Base-by-base conservation (phyloP, 495 filamentous ascomycete genomes). In the Schizothecium vesticola region DNA sequence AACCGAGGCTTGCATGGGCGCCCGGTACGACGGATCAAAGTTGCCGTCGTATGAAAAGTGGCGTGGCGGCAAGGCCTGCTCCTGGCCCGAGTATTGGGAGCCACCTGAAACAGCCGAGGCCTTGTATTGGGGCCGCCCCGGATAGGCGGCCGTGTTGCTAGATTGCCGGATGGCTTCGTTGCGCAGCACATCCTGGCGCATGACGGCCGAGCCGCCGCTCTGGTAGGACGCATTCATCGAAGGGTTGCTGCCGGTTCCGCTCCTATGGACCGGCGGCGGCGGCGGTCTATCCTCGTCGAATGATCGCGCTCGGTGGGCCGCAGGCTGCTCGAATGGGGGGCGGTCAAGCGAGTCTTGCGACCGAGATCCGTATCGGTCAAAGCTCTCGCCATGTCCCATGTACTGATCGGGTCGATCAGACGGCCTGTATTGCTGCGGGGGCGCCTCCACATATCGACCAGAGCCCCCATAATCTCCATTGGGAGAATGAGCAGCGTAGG, bases 1-100 rank as follows among this genome's bases (percentile, higher is more conserved):
- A 58, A 91, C 89, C 6, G 84, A 86, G 24, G 88, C 87, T 67
- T 91, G 88, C 89, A 91, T 88, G 19, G 81, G 80, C 6, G 43
- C 43, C 51, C 82, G 81, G 68, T 82, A 71, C 26, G 75, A 73
- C 9, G 72, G 26, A 31, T 83, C 82, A 67, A 83, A 84, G 56
- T 71, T 67, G 4, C 77, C 62, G 66, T 86, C 84, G 64, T 83
- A 85, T 7, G 83, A 84, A 60, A 86, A 76, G 71, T 85, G 83
- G 1, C 80, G 78, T 31, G 77, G 75, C n/a, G 75, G 77, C 8
- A 76, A 69, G 2, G 77, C 70, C 9, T 74, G 71, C 3, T 81
- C 79, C 4, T 59, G 43, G 24, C 75, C 71, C 1, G 72, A 66
- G 26, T 79, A 78, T 43, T 78, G 79, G 0, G 70, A 56, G 28